Evolutionary conservation across 495 filamentous ascomycete species (phyloP).

Genomic region (Aspergillus wentii): DNA sequence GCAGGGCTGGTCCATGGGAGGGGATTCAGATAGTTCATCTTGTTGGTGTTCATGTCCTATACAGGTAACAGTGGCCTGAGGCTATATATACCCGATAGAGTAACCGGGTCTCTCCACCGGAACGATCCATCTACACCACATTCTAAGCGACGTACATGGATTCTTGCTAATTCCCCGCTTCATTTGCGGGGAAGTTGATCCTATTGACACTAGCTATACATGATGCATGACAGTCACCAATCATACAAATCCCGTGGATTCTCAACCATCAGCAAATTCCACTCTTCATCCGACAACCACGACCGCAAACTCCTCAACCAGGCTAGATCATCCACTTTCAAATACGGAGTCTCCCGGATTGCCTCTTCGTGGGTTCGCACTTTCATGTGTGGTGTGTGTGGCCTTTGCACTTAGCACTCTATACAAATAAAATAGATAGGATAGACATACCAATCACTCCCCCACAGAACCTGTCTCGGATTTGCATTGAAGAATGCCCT

Average conservation of each 20-base stretch:
- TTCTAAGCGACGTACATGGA: no score
- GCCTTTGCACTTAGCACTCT: slow-evolving; percentile 3
- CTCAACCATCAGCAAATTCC: slow-evolving; percentile 18
- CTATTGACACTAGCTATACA: no score
- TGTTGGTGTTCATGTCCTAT: no score
- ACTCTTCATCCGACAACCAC: slow-evolving; percentile 16
- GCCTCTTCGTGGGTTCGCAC: slow-evolving; percentile 17
- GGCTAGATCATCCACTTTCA: slow-evolving; percentile 18
- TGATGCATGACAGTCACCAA: slow-evolving; percentile 11
- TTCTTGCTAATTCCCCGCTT: no score
- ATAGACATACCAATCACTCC: slow-evolving; percentile 19
- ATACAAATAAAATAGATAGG: background rate
- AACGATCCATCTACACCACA: no score
- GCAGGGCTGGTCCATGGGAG: no score
- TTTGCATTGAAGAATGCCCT: slow-evolving; percentile 16
- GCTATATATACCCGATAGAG: no score
- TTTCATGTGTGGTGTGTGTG: slow-evolving; percentile 20
- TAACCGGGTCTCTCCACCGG: no score
- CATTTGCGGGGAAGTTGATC: no score
- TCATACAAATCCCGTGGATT: slow-evolving; percentile 13
- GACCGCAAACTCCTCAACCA: slow-evolving; percentile 20
- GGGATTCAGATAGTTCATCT: no score
- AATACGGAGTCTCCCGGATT: slow-evolving; percentile 12
- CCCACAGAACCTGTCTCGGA: slow-evolving; percentile 15
- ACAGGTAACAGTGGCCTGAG: no score